Evolutionary conservation across 2,329 filamentous ascomycete species (phyloP).

Genomic region (Botrytis tulipae): DNA sequence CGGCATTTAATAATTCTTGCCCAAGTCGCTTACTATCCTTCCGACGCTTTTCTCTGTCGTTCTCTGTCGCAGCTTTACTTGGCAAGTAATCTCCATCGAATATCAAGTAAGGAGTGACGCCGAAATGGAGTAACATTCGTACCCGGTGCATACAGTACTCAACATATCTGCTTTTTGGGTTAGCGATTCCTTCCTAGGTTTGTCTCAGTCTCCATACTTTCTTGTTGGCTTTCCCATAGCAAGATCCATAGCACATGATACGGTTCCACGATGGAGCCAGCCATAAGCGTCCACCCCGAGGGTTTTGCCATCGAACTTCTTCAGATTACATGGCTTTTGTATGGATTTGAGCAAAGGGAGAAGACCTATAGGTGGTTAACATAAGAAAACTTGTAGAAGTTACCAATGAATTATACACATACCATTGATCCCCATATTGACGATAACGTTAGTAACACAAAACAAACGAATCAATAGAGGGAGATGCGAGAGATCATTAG

Average conservation of each 20-base stretch:
- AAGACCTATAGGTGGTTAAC: constrained; percentile 58
- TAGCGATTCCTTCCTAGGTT: constrained; percentile 2
- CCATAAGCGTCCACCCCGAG: constrained; percentile 97
- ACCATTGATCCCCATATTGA: constrained; percentile 31
- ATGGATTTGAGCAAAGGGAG: constrained; percentile 94
- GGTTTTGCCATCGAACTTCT: constrained; percentile 82
- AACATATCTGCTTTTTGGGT: constrained; percentile 64
- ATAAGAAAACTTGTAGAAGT: constrained; percentile 22
- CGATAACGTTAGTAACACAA: constrained; percentile 22
- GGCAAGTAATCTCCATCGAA: constrained; percentile 96
- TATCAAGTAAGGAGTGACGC: constrained; percentile 88
- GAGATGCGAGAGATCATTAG: constrained; percentile 23
- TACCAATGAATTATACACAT: background rate
- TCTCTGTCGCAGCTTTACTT: constrained; percentile 87
- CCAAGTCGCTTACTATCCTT: constrained; percentile 75
- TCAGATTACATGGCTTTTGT: constrained; percentile 81
- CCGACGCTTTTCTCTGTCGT: constrained; percentile 69
- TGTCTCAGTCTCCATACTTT: constrained; percentile 57
- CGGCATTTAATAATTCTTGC: constrained; percentile 75
- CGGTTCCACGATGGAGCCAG: constrained; percentile 93
- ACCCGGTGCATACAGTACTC: constrained; percentile 89
- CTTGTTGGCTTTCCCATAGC: constrained; percentile 84
- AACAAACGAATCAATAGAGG: constrained; percentile 29
- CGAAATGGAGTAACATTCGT: constrained; percentile 90
- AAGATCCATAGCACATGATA: constrained; percentile 86